Conservation (phyloP, 2,329 filamentous ascomycete species). For the Diaporthe humulicola region DNA sequence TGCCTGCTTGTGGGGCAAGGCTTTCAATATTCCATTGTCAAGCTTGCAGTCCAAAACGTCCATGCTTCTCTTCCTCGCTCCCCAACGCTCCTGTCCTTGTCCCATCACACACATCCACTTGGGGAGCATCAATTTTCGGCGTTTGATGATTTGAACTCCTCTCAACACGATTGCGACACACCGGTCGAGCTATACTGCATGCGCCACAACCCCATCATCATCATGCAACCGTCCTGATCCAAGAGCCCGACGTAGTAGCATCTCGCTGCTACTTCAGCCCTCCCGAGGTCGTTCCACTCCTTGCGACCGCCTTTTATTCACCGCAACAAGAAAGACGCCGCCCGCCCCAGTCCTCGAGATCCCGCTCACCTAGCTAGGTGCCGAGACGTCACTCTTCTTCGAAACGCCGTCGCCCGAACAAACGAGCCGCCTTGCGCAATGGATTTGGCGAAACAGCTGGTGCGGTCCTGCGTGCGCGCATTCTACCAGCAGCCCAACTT, state of each 20-base stretch:
- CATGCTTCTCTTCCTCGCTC: background rate
- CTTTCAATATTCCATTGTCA: constrained; percentile 15
- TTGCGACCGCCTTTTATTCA: background rate
- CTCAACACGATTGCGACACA: constrained; percentile 20
- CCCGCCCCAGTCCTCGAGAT: background rate
- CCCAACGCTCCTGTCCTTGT: background rate
- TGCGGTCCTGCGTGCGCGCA: constrained; percentile 87
- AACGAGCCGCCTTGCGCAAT: constrained; percentile 46
- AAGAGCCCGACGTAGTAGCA: constrained; percentile 34
- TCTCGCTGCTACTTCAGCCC: constrained; percentile 33
- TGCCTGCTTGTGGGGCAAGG: constrained; percentile 8
- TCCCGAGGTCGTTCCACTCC: background rate
- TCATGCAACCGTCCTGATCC: constrained; percentile 32
- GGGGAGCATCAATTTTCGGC: background rate
- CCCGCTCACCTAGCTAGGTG: background rate
- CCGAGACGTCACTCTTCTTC: background rate
- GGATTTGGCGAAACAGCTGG: constrained; percentile 78
- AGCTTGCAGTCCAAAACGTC: background rate
- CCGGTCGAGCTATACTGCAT: constrained; percentile 22
- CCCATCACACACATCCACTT: background rate
- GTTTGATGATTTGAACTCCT: background rate
- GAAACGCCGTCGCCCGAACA: background rate
- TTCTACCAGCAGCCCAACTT: constrained; percentile 69
- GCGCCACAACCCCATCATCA: constrained; percentile 35
- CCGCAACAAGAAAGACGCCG: background rate